Conservation (phyloP, 1,284 basidiomycete species). For the Apiotrichum montevideense region DNA sequence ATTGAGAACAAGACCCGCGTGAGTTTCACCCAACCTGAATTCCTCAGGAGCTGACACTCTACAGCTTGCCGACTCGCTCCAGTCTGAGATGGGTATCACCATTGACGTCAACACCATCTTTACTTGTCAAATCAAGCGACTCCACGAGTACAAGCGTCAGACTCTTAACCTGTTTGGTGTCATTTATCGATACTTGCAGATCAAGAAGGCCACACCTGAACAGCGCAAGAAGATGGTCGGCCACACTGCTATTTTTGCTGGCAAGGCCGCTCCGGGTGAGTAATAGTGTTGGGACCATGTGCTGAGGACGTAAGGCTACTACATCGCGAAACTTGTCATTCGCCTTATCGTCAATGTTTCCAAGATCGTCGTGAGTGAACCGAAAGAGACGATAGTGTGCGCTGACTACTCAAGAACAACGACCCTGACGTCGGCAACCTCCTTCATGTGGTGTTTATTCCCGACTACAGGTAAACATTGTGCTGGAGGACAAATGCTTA, state of each 20-base stretch:
- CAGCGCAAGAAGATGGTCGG: slow-evolving; percentile 61
- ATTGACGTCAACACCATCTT: slow-evolving; percentile 73
- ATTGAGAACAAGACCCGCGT: slow-evolving; percentile 73
- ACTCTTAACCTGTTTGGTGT: slow-evolving; percentile 56
- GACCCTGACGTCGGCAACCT: slow-evolving; percentile 80
- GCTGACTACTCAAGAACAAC: slow-evolving; percentile 51
- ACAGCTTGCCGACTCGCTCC: slow-evolving; percentile 61
- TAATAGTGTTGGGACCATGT: neutral
- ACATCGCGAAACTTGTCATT: slow-evolving; percentile 61
- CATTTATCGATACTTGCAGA: slow-evolving; percentile 72
- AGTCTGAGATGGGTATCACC: slow-evolving; percentile 61
- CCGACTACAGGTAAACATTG: slow-evolving; percentile 55
- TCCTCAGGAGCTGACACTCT: slow-evolving; percentile 6
- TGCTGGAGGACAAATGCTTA: neutral
- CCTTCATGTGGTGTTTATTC: slow-evolving; percentile 71
- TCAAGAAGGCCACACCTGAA: slow-evolving; percentile 69
- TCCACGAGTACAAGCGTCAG: slow-evolving; percentile 62
- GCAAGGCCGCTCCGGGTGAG: slow-evolving; percentile 51
- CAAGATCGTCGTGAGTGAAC: slow-evolving; percentile 55
- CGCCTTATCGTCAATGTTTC: slow-evolving; percentile 84
- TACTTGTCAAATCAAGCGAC: slow-evolving; percentile 83
- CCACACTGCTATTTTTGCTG: slow-evolving; percentile 82
- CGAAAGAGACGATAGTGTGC: neutral
- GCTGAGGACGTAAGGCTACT: slow-evolving; percentile 35
- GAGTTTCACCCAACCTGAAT: neutral